These are phyloP conservation scores for Penicillium tannophilum DNA, from an alignment of 495 filamentous ascomycete genomes.

Conservation along the genomic window DNA sequence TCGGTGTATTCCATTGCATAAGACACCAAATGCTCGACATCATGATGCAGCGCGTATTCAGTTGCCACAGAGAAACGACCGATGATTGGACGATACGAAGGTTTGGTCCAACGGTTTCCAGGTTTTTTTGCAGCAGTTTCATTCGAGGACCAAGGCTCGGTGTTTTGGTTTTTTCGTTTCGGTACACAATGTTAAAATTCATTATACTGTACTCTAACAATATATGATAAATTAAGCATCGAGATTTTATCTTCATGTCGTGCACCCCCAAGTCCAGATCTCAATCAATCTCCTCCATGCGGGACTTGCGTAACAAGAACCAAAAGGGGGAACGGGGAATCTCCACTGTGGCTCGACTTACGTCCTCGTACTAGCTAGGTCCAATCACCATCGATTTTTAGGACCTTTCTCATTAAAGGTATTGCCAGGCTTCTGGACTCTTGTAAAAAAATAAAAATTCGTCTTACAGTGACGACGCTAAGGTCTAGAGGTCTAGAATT, in stretches of 20 bases:
- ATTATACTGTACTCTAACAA: not conserved
- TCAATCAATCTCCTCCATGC: not conserved
- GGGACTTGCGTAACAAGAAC: slow-evolving; percentile 1
- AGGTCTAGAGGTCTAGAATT: not conserved
- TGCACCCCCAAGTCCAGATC: not conserved
- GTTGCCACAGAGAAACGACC: not conserved
- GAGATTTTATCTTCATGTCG: not conserved
- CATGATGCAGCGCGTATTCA: not conserved
- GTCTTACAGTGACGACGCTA: not conserved
- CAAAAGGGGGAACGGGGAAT: not conserved
- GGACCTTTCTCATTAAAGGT: not conserved
- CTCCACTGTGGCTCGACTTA: slow-evolving; percentile 6
- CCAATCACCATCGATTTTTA: not conserved
- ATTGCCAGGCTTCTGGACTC: not conserved
- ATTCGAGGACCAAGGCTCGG: not conserved
- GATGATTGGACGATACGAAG: not conserved
- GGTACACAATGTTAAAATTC: not conserved
- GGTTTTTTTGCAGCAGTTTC: slow-evolving; percentile 1
- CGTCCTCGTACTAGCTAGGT: not conserved
- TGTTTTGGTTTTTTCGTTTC: not conserved
- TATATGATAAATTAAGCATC: not conserved
- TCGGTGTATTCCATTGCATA: not conserved
- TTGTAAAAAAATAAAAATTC: no score
- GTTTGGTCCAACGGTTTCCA: slow-evolving; percentile 7
- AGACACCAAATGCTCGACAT: not conserved